phyloP scores from a whole-genome alignment of 1,284 basidiomycete genomes.

The Ustilago curta region DNA sequence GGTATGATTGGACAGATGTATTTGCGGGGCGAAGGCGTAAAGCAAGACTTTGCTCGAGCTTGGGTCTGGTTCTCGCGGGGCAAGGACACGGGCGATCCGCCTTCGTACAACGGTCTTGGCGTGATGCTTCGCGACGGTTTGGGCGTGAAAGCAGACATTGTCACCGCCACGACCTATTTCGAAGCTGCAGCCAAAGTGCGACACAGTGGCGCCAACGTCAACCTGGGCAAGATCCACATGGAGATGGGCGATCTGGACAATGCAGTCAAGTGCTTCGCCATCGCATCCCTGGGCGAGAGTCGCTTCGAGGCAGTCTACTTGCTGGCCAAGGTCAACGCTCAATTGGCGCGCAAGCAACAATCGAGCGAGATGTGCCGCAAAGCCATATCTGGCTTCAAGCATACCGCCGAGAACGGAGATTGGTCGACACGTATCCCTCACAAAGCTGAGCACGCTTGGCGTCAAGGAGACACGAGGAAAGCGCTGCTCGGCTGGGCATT shows the following conservation, averaged over 20 bases:
- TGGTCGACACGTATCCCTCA: conserved; percentile 64
- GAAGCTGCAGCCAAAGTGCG: conserved; percentile 77
- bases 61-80: conserved; percentile 95
- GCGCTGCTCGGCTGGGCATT: conserved; percentile 77
- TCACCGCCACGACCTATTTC: conserved; percentile 79
- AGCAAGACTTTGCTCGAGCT: conserved; percentile 80
- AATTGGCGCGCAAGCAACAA: conserved; percentile 36
- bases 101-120: conserved; percentile 88
- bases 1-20: conserved; percentile 85
- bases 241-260: conserved; percentile 46
- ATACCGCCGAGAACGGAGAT: conserved; percentile 59
- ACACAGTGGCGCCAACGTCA: conserved; percentile 85
- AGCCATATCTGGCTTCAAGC: conserved; percentile 58
- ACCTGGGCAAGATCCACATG: conserved; percentile 82
- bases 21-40: conserved; percentile 90
- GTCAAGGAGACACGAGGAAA: conserved; percentile 50
- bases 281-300: conserved; percentile 39
- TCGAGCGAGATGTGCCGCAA: conserved; percentile 41
- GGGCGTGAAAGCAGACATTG: conserved; percentile 72
- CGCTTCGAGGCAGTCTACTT: conserved; percentile 58
- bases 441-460: conserved; percentile 64
- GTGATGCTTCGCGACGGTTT: conserved; percentile 92
- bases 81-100: conserved; percentile 77
- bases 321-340: conserved; percentile 52
- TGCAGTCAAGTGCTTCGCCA: conserved; percentile 47